phyloP scores from a whole-genome alignment of 495 filamentous ascomycete species.

The Penicillium antarcticum region DNA sequence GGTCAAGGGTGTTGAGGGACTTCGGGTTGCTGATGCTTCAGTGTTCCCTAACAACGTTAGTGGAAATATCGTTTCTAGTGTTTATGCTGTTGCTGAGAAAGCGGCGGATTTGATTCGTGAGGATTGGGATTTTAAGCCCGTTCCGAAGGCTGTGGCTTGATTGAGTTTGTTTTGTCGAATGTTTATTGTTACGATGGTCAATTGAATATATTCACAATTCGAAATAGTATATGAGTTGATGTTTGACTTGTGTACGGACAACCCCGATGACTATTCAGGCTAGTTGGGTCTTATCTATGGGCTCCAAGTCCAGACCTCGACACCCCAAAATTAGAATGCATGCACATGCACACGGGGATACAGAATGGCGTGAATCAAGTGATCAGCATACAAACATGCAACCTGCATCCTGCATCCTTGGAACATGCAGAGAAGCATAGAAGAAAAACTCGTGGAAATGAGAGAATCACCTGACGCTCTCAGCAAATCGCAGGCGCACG shows the following conservation, averaged over 20 bases:
- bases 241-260: too few relatives aligned
- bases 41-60: constrained; percentile 48
- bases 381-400: too few relatives aligned
- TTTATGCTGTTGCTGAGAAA: constrained; percentile 57
- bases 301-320: too few relatives aligned
- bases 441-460: not conserved
- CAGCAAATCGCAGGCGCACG: constrained; percentile 9
- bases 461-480: constrained; percentile 6
- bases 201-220: too few relatives aligned
- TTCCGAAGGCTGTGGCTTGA: constrained; percentile 1
- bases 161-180: too few relatives aligned
- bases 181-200: too few relatives aligned
- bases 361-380: too few relatives aligned
- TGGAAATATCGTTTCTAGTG: constrained; percentile 46
- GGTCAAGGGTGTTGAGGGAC: constrained; percentile 45
- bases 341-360: too few relatives aligned
- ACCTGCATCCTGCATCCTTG: too few relatives aligned
- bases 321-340: too few relatives aligned
- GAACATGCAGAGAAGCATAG: not conserved
- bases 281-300: too few relatives aligned
- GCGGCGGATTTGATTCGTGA: constrained; percentile 50
- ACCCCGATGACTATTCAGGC: not conserved
- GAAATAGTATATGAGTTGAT: too few relatives aligned
- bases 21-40: constrained; percentile 53
- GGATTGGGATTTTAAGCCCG: constrained; percentile 17